Evolutionary conservation across 1,284 basidiomycete species (phyloP), one percentile per base, ranked within the genome.

Genomic region (Coniferiporia sulphurascens): DNA sequence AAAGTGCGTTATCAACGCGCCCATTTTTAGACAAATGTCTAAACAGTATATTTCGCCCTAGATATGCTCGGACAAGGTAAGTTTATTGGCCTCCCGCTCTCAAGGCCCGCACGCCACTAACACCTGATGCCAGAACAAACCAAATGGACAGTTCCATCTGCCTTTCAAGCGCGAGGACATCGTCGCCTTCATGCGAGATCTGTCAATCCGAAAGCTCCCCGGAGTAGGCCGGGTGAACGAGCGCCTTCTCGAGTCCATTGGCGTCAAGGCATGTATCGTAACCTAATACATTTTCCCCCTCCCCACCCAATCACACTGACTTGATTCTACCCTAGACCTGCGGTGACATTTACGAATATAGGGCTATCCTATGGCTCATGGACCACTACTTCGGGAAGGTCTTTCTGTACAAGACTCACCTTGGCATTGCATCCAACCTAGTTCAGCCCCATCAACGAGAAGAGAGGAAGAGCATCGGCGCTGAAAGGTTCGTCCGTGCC

Each of bases 51-150:
- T 4, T 21, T 8, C 3, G 41, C 38, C 35, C 43, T 69, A 95
- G 89, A 96, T 97, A 56, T 95, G 91, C 69, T 96, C 93, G 45
- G 95, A 98, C 71, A 91, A 89, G 76, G 87, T 86, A 56, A 41
- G 61, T 43, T 48, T 62, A 66, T 45, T 55, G 8, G 13, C 12
- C 12, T 34, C 27, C 17, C 21, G 12, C 36, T 49, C 41, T 15
- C 34, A 19, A 3, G n/a, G 13, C 15, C 27, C 15, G 38, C 27
- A 4, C 41, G 59, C 51, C 46, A 65, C 12, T 52, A 51, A 35
- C 45, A n/a, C n/a, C 38, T 13, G 17, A 3, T 43, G 54, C 49
- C 64, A 91, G 86, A 97, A 97, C 73, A 98, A 98, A 74, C 95
- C 95, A 0, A 92, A 97, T 68, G 95, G 94, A 1, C 92, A 95